Evolutionary conservation across 2,329 filamentous ascomycete species (phyloP).

Genomic region (Fusarium gaditjirri): DNA sequence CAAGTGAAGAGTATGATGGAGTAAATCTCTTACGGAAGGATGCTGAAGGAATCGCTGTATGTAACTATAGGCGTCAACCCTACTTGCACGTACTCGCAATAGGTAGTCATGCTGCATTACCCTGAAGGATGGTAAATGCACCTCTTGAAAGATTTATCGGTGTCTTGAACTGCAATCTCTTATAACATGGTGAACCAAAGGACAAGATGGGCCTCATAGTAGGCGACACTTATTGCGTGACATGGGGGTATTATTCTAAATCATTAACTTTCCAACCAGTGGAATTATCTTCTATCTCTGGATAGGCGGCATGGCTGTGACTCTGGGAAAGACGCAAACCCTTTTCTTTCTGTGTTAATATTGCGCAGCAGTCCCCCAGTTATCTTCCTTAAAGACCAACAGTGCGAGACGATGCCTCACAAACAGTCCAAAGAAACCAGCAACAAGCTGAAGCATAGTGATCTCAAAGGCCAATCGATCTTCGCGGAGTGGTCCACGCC

Average conservation of each 20-base stretch:
- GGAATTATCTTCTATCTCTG: neutral
- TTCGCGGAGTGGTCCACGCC: slow-evolving; percentile 91
- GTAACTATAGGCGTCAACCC: slow-evolving; percentile 40
- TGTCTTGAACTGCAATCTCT: neutral
- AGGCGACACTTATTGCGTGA: too few relatives aligned
- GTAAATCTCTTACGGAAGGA: slow-evolving; percentile 4
- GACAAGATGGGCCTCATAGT: neutral
- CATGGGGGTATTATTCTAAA: slow-evolving; percentile 24
- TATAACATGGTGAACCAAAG: neutral
- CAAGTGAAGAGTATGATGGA: slow-evolving; percentile 8
- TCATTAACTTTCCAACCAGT: neutral
- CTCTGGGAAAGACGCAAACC: neutral
- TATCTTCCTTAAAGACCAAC: slow-evolving; percentile 91
- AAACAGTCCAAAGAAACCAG: slow-evolving; percentile 86
- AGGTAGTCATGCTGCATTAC: slow-evolving; percentile 27
- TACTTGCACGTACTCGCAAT: slow-evolving; percentile 22
- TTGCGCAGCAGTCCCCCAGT: slow-evolving; percentile 62
- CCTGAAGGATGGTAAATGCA: slow-evolving; percentile 28
- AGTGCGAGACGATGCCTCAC: slow-evolving; percentile 86
- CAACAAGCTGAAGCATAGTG: slow-evolving; percentile 77
- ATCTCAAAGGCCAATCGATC: slow-evolving; percentile 84
- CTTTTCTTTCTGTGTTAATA: slow-evolving; percentile 19
- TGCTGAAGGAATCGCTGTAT: slow-evolving; percentile 24
- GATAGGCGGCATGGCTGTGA: neutral
- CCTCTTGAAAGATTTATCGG: slow-evolving; percentile 15